These are phyloP conservation scores for Vitis hybrid DNA, from an alignment of 177 flowering plant genomes.

Conservation along the genomic window DNA sequence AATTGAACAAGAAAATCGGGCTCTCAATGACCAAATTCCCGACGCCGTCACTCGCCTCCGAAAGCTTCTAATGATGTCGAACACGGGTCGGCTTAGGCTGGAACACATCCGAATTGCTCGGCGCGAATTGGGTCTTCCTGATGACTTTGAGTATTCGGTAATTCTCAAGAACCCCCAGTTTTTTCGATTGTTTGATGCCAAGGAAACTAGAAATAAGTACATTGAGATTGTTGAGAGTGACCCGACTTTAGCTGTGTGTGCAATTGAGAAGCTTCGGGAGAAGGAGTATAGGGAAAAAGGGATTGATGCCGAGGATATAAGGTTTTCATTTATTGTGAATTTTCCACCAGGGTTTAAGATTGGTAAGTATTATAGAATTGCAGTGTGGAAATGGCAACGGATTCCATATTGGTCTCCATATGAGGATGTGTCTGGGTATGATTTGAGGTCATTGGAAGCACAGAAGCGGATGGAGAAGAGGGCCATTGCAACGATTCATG, in stretches of 20 bases:
- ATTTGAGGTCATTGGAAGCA: constrained; percentile 87
- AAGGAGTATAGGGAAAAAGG: constrained; percentile 85
- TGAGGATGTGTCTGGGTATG: constrained; percentile 85
- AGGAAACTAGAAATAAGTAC: constrained; percentile 74
- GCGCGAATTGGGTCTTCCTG: constrained; percentile 84
- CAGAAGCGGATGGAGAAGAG: constrained; percentile 95
- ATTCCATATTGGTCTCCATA: constrained; percentile 97
- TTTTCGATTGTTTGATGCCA: constrained; percentile 71
- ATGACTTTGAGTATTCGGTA: constrained; percentile 84
- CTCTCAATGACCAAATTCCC: constrained; percentile 60
- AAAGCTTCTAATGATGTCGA: constrained; percentile 81
- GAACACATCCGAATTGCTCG: constrained; percentile 81
- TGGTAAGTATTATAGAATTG: constrained; percentile 82
- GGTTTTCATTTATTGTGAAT: constrained; percentile 85
- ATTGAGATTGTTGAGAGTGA: constrained; percentile 74
- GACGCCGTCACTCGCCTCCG: constrained; percentile 70
- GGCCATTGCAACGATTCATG: constrained; percentile 84
- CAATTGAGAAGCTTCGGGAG: constrained; percentile 79
- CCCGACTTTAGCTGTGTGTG: constrained; percentile 54
- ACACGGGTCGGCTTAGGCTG: constrained; percentile 54
- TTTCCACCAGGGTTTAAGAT: constrained; percentile 96
- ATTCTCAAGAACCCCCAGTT: constrained; percentile 62
- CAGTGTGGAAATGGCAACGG: constrained; percentile 97
- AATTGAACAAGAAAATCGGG: constrained; percentile 63
- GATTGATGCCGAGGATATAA: constrained; percentile 63